These are phyloP conservation scores for Stemphylium vesicarium DNA, from an alignment of 2,329 filamentous ascomycete genomes.

Conservation along the genomic window DNA sequence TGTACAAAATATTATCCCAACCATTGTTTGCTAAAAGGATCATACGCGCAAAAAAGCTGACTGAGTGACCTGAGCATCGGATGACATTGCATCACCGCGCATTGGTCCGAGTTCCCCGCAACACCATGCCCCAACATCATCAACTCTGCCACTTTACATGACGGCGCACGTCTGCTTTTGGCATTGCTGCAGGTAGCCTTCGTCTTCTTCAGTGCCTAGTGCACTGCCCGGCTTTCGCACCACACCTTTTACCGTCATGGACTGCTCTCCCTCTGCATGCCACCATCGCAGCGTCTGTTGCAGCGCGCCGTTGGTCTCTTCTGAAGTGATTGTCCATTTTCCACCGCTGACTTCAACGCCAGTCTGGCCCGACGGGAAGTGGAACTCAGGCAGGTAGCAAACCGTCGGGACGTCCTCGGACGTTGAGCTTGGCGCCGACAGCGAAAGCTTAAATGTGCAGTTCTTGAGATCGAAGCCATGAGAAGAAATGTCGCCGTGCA, in stretches of 20 bases:
- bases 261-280: slow-evolving; percentile 86
- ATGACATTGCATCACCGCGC: slow-evolving; percentile 35
- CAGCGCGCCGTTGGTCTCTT: slow-evolving; percentile 71
- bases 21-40: slow-evolving; percentile 4
- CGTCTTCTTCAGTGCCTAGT: slow-evolving; percentile 69
- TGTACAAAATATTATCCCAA: neutral
- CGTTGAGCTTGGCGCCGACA: slow-evolving; percentile 67
- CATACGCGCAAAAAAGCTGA: slow-evolving; percentile 26
- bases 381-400: slow-evolving; percentile 87
- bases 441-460: slow-evolving; percentile 75
- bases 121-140: slow-evolving; percentile 14
- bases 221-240: slow-evolving; percentile 62
- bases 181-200: slow-evolving; percentile 75
- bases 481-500: slow-evolving; percentile 71
- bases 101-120: slow-evolving; percentile 13
- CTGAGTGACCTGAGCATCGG: slow-evolving; percentile 40
- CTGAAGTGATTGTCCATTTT: slow-evolving; percentile 83
- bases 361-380: slow-evolving; percentile 80
- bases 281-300: slow-evolving; percentile 88
- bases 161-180: slow-evolving; percentile 53
- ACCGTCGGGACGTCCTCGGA: slow-evolving; percentile 74
- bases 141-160: slow-evolving; percentile 44
- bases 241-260: slow-evolving; percentile 75
- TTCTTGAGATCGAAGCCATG: slow-evolving; percentile 84
- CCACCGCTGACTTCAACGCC: slow-evolving; percentile 80